Base-by-base conservation (phyloP, 2,329 filamentous ascomycete species). In the Berkeleyomyces rouxiae region DNA sequence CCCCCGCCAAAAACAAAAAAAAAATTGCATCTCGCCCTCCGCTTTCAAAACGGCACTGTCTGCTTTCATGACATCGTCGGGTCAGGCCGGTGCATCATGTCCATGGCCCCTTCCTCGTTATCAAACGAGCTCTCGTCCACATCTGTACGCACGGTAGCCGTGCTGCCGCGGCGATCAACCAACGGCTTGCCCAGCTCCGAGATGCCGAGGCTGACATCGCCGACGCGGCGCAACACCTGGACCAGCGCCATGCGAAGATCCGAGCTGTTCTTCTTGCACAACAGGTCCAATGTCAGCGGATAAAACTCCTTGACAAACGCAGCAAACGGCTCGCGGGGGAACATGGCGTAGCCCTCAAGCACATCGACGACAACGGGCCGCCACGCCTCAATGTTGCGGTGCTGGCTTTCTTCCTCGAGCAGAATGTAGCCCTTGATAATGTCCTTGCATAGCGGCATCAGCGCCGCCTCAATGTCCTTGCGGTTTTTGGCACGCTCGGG, bases 381-480 rank as follows among this genome's bases (percentile, higher is more conserved):
- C 93, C 93, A 99, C 0, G 95, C 95, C 36, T 95, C 83, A 62
- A 99, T 96, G 73, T 99, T 99, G 63, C 93, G 82, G 71, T 97
- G 91, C 74, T 99, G 93, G 37, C 89, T 95, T 70, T 99, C 95
- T 72, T 96, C 91, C 70, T 97, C 93, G 2, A 99, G 83, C 3
- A 80, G 78, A 9, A 90, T 84, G 72, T 95, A 99, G 11, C 86
- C 86, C 44, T 83, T 82, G 65, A 99, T 86, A 66, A 99, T 96
- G 72, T 99, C 93, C 69, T 87, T 89, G 76, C 93, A 99, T 3
- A 99, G 81, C 64, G 95, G 95, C 36, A 99, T 88, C 36, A 99
- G 79, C 1, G 93, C 95, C 47, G 85, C 85, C 75, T 99, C 93
- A 0, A 95, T 95, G 67, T 95, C 89, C 1, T 80, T 79, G 49